phyloP scores from a whole-genome alignment of 345 rosid genomes.

The Pistacia integerrima region DNA sequence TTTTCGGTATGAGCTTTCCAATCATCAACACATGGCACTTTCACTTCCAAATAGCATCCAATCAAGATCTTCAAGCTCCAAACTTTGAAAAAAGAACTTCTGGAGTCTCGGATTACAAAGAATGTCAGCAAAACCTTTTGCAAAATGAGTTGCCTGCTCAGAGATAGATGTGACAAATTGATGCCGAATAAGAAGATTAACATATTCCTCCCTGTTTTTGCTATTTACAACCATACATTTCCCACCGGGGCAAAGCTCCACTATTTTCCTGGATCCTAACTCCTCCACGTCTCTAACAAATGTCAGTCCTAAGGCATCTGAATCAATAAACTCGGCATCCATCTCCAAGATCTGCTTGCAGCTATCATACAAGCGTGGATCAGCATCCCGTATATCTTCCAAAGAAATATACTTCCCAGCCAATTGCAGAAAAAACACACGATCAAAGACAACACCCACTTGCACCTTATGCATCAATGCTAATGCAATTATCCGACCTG shows the following conservation, averaged over 20 bases:
- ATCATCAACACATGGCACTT: constrained; percentile 60
- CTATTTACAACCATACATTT: constrained; percentile 66
- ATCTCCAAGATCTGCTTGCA: constrained; percentile 88
- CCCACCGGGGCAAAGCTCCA: constrained; percentile 70
- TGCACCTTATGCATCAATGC: constrained; percentile 94
- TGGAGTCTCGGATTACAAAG: constrained; percentile 36
- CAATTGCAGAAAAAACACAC: constrained; percentile 78
- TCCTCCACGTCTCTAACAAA: constrained; percentile 84
- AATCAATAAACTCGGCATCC: constrained; percentile 81
- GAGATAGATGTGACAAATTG: constrained; percentile 68
- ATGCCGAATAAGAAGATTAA: constrained; percentile 60
- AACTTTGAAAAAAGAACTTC: constrained; percentile 53
- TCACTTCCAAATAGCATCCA: constrained; percentile 89
- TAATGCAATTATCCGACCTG: constrained; percentile 87
- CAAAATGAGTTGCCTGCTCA: constrained; percentile 65
- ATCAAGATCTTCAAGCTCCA: constrained; percentile 77
- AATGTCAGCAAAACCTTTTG: constrained; percentile 69
- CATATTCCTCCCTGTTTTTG: constrained; percentile 72
- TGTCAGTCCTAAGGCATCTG: constrained; percentile 78
- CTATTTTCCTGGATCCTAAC: constrained; percentile 63
- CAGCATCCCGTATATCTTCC: constrained; percentile 87
- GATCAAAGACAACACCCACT: constrained; percentile 86
- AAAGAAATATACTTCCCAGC: constrained; percentile 56
- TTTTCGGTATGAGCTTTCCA: constrained; percentile 90
- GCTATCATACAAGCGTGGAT: constrained; percentile 73